These are phyloP conservation scores for Canavalia gladiata DNA, from an alignment of 306 rosid genomes.

Conservation along the genomic window DNA sequence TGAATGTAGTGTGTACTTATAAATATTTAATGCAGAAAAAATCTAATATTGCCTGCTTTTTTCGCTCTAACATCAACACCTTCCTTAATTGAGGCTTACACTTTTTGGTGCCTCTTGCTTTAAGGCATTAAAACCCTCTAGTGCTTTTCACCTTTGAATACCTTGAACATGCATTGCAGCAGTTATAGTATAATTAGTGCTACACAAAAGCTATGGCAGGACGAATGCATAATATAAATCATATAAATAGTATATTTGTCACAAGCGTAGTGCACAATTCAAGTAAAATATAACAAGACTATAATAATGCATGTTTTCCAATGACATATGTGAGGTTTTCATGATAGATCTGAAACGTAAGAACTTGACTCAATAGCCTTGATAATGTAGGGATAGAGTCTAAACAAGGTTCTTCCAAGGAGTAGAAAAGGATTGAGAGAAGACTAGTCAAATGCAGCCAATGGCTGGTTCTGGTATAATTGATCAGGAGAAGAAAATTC, in stretches of 20 bases:
- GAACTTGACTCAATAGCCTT: not conserved
- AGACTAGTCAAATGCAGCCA: not conserved
- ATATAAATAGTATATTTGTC: not conserved
- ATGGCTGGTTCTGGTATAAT: not conserved
- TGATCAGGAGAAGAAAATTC: not conserved
- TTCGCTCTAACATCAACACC: not conserved
- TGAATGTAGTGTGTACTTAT: not conserved
- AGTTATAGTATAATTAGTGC: slow-evolving; percentile 1
- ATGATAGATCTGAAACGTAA: not conserved
- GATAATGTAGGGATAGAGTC: slow-evolving; percentile 1
- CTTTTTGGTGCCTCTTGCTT: slow-evolving; percentile 12
- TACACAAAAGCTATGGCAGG: not conserved
- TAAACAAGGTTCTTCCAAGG: not conserved
- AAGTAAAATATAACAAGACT: not conserved
- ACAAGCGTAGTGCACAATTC: not conserved
- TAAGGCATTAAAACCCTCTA: not conserved
- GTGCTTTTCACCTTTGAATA: slow-evolving; percentile 18
- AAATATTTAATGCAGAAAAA: not conserved
- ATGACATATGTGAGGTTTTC: not conserved
- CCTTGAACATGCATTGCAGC: slow-evolving; percentile 12
- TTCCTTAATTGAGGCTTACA: not conserved
- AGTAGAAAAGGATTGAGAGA: not conserved
- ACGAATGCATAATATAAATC: not conserved
- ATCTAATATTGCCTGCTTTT: not conserved
- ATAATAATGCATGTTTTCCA: not conserved